phyloP scores from a whole-genome alignment of 1,284 basidiomycete species.

The Tilletia caries region DNA sequence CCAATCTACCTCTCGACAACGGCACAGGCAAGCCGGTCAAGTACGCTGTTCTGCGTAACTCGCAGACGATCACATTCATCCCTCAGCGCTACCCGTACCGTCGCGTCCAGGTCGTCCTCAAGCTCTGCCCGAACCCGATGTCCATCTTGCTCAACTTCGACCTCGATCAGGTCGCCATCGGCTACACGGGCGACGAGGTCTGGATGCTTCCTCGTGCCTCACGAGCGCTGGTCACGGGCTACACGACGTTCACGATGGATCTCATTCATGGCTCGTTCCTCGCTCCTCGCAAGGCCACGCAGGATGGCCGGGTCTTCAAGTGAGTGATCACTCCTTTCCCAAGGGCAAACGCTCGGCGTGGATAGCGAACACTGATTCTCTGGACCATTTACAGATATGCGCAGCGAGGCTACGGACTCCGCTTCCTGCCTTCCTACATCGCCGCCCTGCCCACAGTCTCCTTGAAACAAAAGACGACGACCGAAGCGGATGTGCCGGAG shows the following conservation, averaged over 20 bases:
- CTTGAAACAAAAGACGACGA: neutral
- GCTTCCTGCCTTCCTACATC: slow-evolving; percentile 23
- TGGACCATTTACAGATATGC: slow-evolving; percentile 21
- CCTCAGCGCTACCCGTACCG: slow-evolving; percentile 17
- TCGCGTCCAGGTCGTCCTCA: slow-evolving; percentile 26
- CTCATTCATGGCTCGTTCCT: slow-evolving; percentile 24
- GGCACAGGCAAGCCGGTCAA: neutral
- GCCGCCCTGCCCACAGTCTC: neutral
- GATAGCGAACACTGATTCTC: too few relatives aligned
- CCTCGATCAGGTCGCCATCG: slow-evolving; percentile 22
- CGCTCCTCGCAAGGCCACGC: slow-evolving; percentile 20
- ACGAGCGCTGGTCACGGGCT: slow-evolving; percentile 20
- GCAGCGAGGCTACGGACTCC: slow-evolving; percentile 24
- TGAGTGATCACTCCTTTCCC: too few relatives aligned
- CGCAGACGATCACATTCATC: slow-evolving; percentile 25
- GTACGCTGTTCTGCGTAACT: slow-evolving; percentile 4
- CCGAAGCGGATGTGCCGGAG: neutral
- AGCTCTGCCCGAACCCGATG: slow-evolving; percentile 16
- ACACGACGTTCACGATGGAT: slow-evolving; percentile 23
- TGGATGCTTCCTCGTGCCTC: slow-evolving; percentile 26
- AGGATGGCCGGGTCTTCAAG: slow-evolving; percentile 22
- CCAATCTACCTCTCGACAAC: slow-evolving; percentile 3
- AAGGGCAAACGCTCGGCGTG: too few relatives aligned
- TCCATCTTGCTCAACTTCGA: slow-evolving; percentile 28
- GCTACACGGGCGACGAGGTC: slow-evolving; percentile 21